These are phyloP conservation scores for Beauveria sp. DNA, from an alignment of 2,329 filamentous ascomycete species.

Conservation along the genomic window DNA sequence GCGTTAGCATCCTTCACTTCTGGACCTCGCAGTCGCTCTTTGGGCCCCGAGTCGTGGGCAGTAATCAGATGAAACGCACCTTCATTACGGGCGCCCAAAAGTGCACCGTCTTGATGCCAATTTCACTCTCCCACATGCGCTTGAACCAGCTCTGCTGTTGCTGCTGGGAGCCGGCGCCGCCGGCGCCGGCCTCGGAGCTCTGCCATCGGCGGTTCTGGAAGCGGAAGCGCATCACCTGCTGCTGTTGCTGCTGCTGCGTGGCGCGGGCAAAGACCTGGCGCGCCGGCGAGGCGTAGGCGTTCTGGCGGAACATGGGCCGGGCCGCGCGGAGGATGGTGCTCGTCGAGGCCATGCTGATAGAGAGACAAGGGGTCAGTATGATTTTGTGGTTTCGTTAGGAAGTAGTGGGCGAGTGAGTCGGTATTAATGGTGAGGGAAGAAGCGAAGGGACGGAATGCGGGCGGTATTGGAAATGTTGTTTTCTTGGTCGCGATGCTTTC, in stretches of 20 bases:
- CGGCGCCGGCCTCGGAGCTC: slow-evolving; percentile 52
- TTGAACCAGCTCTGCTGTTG: slow-evolving; percentile 54
- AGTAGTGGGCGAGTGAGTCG: no score
- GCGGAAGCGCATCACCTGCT: slow-evolving; percentile 32
- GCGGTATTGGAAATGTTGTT: neutral
- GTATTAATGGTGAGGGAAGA: neutral
- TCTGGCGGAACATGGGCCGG: slow-evolving; percentile 49
- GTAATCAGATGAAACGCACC: slow-evolving; percentile 11
- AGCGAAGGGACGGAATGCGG: neutral
- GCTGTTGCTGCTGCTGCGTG: slow-evolving; percentile 29
- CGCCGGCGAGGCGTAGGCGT: slow-evolving; percentile 44
- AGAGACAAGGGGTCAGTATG: neutral
- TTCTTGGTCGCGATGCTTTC: neutral
- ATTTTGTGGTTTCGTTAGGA: neutral
- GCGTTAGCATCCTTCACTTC: slow-evolving; percentile 24
- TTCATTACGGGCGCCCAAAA: slow-evolving; percentile 98
- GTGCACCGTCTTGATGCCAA: slow-evolving; percentile 88
- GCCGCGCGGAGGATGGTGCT: slow-evolving; percentile 45
- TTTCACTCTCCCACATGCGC: slow-evolving; percentile 75
- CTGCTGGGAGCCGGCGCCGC: slow-evolving; percentile 19
- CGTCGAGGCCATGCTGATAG: slow-evolving; percentile 34
- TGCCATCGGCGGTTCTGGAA: slow-evolving; percentile 56
- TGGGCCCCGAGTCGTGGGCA: neutral
- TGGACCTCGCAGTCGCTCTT: neutral
- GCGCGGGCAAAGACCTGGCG: slow-evolving; percentile 43